Evolutionary conservation across 1,139 yeast genomes (phyloP).

Genomic region (Lodderomyces theae): DNA sequence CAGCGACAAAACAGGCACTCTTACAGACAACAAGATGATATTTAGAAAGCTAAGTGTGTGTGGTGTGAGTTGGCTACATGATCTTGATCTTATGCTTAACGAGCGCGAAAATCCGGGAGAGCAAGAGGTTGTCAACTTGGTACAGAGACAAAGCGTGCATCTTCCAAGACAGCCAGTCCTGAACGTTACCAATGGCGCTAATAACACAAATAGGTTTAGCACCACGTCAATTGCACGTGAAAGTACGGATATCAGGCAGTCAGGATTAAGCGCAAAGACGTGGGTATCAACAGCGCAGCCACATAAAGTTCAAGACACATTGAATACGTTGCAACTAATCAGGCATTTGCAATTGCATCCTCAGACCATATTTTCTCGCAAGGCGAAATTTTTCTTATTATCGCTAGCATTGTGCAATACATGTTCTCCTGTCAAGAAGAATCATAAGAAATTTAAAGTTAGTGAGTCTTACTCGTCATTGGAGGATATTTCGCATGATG

Average conservation of each 20-base stretch:
- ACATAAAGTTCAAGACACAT: conserved; percentile 24
- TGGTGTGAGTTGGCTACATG: conserved; percentile 90
- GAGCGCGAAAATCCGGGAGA: conserved; percentile 18
- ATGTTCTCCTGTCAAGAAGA: conserved; percentile 64
- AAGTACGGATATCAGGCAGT: conserved; percentile 22
- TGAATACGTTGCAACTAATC: conserved; percentile 54
- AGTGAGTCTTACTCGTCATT: conserved; percentile 13
- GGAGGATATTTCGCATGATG: conserved; percentile 15
- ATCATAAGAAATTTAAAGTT: conserved; percentile 1
- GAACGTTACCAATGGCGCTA: conserved; percentile 1
- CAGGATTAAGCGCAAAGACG: conserved; percentile 15
- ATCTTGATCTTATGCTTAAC: conserved; percentile 49
- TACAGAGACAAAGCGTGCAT: conserved; percentile 16
- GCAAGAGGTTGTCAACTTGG: conserved; percentile 8
- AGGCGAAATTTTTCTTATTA: conserved; percentile 74
- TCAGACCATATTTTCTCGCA: conserved; percentile 62
- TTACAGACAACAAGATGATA: conserved; percentile 87
- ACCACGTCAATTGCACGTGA: conserved; percentile 34
- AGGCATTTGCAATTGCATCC: conserved; percentile 72
- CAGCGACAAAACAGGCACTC: conserved; percentile 95
- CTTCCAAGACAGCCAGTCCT: conserved; percentile 20
- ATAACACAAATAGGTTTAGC: conserved; percentile 21
- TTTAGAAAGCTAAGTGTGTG: conserved; percentile 80
- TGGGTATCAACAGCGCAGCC: conserved; percentile 45
- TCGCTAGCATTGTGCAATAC: conserved; percentile 87